Evolutionary conservation across 208 protist species (phyloP), one percentile per base, ranked within the genome.

Genomic region (Naegleria gruberi): DNA sequence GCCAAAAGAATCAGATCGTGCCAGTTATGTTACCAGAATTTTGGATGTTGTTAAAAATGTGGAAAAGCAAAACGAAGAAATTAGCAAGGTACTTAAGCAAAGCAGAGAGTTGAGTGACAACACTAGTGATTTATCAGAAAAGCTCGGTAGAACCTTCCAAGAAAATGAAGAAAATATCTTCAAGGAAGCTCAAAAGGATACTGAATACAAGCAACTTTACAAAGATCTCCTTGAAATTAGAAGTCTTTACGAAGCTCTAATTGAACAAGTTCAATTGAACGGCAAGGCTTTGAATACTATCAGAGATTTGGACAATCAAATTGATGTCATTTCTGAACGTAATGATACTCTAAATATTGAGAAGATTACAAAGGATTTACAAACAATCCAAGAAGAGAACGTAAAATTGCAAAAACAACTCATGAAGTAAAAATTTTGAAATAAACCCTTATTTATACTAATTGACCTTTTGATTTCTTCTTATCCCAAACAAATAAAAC

Each of bases 31-130:
- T 30, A 57, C 8, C 42, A 30, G 83, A 42, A 87, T 87, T 87
- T 57, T 87, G 44, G 83, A 87, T 46, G 30, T 87, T 57, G 44
- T 57, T 2, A 87, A 57, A 23, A 87, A 87, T 57, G n/a, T 87
- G 40, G 45, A 87, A 51, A 87, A 87, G 23, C 83, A 87, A 87
- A 87, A 46, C 10, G 10, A 42, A 46, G 83, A 87, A 87, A 87
- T 87, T 41, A 41, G 26, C 19, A 87, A 87, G 30, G 45, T 87
- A 42, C n/a, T 87, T 0, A 57, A 17, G 0, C 8, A 57, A 4
- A 87, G 19, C 37, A 1, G n/a, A 42, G 30, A 37, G n/a, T 42
- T 87, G 10, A 57, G 4, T 17, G n/a, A 87, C 8, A n/a, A 47
- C 5, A 41, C 41, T 19, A 26, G 19, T 26, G 34, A 34, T 17